A percentile compares a stretch with the other conserved stretches of the same genome.
phyloP scores from a whole-genome alignment of 345 rosid species.

The Salix purpurea region DNA sequence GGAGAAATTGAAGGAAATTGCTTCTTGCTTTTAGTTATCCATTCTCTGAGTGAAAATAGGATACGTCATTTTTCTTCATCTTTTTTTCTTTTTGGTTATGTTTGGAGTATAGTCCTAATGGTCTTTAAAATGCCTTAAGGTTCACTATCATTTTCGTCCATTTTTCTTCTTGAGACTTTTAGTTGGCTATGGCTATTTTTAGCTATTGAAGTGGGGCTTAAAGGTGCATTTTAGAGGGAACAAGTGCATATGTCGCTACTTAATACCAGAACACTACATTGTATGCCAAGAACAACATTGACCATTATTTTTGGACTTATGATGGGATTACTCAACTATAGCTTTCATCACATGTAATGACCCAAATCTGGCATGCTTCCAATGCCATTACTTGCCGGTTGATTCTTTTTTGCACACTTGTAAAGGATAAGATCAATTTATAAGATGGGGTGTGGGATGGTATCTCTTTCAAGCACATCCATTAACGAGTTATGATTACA shows the following conservation, averaged over 20 bases:
- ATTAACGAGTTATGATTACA: background rate
- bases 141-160: background rate
- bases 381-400: background rate
- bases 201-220: constrained; percentile 2
- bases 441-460: background rate
- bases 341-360: background rate
- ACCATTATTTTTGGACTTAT: background rate
- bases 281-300: background rate
- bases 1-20: background rate
- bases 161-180: background rate
- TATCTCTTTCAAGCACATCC: background rate
- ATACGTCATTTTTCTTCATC: too few species aligned
- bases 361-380: background rate
- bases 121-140: background rate
- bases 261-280: background rate
- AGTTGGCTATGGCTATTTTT: background rate
- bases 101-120: background rate
- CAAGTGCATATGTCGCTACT: background rate
- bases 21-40: background rate
- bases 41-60: background rate
- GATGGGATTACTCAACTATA: background rate
- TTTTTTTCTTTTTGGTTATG: background rate
- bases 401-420: background rate
- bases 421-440: background rate
- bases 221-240: constrained; percentile 4